Evolutionary conservation across 179 eudicot species (phyloP), one percentile per base, ranked within the genome.

Genomic region (Heliamphora pulchella): DNA sequence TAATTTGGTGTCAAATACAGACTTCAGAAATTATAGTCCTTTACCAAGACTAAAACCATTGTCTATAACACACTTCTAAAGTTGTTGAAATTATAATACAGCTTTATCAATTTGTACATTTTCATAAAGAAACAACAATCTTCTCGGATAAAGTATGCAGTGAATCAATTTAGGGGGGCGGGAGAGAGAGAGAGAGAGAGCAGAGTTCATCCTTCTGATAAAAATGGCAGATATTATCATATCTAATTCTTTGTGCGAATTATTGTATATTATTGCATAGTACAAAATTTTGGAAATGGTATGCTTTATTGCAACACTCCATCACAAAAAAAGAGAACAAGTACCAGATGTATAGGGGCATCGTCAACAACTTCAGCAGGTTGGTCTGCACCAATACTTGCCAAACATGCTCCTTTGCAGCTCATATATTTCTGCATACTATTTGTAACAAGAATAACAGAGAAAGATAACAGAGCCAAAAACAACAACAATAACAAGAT

Each of bases 291-390:
- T 57, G 0, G 48, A 61, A 80, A 8, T 31, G 31, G 31, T 0
- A 31, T 5, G 10, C 17, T 14, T 72, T 10, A 57, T 17, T 3
- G 46, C 61, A 5, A 46, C 51, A 46, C 43, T 50, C 48, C 39
- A 4, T 62, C n/a, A 13, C 7, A 43, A 77, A 75, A 55, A 31
- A 0, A 71, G 18, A 65, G 81, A 47, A 74, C 47, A 66, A 44
- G 18, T 93, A 94, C 98, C 97, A 91, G 83, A 85, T 88, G 80
- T 84, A 78, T 89, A 50, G 99, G 99, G 43, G 99, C 99, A 86
- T 91, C 93, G 74, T 90, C 98, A 65, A 84, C 96, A 77, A 96
- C 99, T 89, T 96, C 99, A 80, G 99, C 99, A 39, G 99, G 99
- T 83, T 96, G 99, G 86, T 96, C 99, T 58, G 93, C 84, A 62